Evolutionary conservation across 2,329 filamentous ascomycete species (phyloP).

Genomic region (Amesomyces nigricolor): DNA sequence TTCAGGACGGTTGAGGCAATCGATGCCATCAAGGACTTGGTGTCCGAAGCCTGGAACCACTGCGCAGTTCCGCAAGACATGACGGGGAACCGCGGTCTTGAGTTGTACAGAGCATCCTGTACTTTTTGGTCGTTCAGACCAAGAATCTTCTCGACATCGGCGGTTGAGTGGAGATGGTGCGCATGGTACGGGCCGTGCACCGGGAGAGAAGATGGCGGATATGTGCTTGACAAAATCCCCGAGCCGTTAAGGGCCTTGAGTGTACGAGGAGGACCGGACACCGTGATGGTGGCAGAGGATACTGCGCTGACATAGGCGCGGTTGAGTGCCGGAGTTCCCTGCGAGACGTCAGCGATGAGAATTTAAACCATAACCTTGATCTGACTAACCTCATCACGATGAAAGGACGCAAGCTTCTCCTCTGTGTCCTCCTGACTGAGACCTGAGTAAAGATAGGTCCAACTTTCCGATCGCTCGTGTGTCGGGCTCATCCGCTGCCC

Average conservation of each 20-base stretch:
- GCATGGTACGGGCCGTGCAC: slow-evolving; percentile 55
- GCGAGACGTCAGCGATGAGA: background rate
- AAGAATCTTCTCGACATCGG: slow-evolving; percentile 42
- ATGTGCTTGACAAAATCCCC: slow-evolving; percentile 36
- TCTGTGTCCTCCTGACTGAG: slow-evolving; percentile 47
- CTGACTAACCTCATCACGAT: slow-evolving; percentile 44
- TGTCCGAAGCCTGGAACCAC: slow-evolving; percentile 37
- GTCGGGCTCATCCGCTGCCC: slow-evolving; percentile 41
- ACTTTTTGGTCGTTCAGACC: slow-evolving; percentile 38
- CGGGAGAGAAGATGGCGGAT: slow-evolving; percentile 40
- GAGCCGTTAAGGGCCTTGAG: slow-evolving; percentile 40
- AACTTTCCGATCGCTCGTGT: slow-evolving; percentile 48
- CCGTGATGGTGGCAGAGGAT: slow-evolving; percentile 43
- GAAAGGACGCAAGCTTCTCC: slow-evolving; percentile 51
- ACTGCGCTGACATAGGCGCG: slow-evolving; percentile 51
- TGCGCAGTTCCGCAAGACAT: slow-evolving; percentile 47
- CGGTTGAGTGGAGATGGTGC: slow-evolving; percentile 43
- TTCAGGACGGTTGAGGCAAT: slow-evolving; percentile 47
- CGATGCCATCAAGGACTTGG: slow-evolving; percentile 37
- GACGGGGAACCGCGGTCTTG: slow-evolving; percentile 42
- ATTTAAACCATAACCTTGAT: background rate
- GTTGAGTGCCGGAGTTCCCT: slow-evolving; percentile 41
- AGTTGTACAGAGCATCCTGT: slow-evolving; percentile 36
- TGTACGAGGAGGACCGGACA: slow-evolving; percentile 50
- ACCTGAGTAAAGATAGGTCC: slow-evolving; percentile 61